Evolutionary conservation across 164 flowering plant genomes (phyloP), one percentile per base, ranked within the genome.

Genomic region (Tetracentron sinense): DNA sequence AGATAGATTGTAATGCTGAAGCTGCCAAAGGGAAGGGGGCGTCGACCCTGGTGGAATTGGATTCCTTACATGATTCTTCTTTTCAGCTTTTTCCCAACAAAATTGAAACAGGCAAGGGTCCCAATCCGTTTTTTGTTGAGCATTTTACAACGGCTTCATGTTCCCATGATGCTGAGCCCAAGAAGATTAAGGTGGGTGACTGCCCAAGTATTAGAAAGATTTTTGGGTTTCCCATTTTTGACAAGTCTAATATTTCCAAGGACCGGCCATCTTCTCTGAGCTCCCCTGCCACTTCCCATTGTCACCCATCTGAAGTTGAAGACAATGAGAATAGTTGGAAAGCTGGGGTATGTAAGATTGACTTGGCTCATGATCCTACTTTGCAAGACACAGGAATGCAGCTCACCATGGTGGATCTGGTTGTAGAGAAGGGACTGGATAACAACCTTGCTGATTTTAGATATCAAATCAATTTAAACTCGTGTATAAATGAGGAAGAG

Each of bases 381-480:
- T 66, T 66, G 28, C 69, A 69, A 46, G 78, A 79, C 22, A 56
- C 19, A 17, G 57, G 55, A 23, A 68, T 73, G 16, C 51, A 68
- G 26, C 64, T 17, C 20, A 59, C 30, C 15, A 52, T 22, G 14
- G 80, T 77, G 58, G 55, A 35, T 56, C 35, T 50, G 51, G 62
- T 46, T n/a, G 53, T 65, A 0, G 73, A 73, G 49, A 73, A 78
- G 62, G 73, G 38, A 70, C 8, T 23, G 42, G 75, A 66, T 48
- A 38, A 33, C 26, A 50, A 49, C 63, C n/a, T 23, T 2, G 21
- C 67, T 20, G 61, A 54, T 42, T 48, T 29, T 20, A 75, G 51
- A 81, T 75, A 44, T 81, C 30, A 57, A 28, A 72, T 92, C 69
- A 93, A 92, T 72, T 69, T 92, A 82, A 88, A 89, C 63, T 76